Evolutionary conservation across 2,329 filamentous ascomycete species (phyloP), one percentile per base, ranked within the genome.

Genomic region (Fusarium vanettenii): DNA sequence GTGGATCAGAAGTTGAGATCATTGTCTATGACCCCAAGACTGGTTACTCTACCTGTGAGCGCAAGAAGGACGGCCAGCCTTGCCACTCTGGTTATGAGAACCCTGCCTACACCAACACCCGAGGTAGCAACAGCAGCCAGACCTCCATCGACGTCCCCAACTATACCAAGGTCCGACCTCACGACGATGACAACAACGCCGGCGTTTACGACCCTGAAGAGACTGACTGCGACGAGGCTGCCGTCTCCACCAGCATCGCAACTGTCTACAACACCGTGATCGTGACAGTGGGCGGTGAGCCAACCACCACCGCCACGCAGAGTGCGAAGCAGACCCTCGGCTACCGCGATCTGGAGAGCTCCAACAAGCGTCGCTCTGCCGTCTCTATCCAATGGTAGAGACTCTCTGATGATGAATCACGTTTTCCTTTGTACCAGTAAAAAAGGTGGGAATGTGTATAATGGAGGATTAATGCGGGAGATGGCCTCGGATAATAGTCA

Each of bases 261-360:
- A 84, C 82, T 16, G 75, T 80, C 37, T 84, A 81, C 72, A 84
- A 83, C 75, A 85, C 82, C 2, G 75, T 84, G n/a, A 68, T 79
- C 18, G 77, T 81, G 66, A 84, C 82, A 7, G 74, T 82, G 33
- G 68, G 66, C 48, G 60, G 35, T n/a, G 35, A 66, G 10, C 65
- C 67, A 7, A 37, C 69, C n/a, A 69, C 78, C 25, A 69, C 59
- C 41, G 20, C 41, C 20, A 52, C 73, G 11, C 55, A 57, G 18
- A 22, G 48, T 59, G 37, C 59, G 33, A 57, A 70, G 55, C 67
- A 61, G 37, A 39, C 50, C 4, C 50, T 55, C 27, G 27, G 27
- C 18, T 55, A 31, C 45, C 68, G 61, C n/a, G 50, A 31, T 14
- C n/a, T 57, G 22, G 57, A 60, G n/a, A 45, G 50, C 31, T 60